phyloP scores from a whole-genome alignment of 805 yeast genomes.

The Candida anglica region DNA sequence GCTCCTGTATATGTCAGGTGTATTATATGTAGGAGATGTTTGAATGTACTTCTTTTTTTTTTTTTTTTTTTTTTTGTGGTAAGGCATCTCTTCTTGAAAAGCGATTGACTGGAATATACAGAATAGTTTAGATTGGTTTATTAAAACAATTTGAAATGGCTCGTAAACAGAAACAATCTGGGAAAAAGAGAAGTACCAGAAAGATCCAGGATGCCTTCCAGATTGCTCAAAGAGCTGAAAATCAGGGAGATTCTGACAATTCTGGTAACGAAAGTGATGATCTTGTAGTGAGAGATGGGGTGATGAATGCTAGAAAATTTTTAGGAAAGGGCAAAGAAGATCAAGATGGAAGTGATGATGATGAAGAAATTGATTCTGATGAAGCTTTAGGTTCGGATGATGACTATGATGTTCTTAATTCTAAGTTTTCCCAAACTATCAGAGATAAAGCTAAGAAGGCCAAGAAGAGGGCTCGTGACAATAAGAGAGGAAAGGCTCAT shows the following conservation, averaged over 20 bases:
- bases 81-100: background rate
- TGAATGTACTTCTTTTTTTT: too few relatives aligned
- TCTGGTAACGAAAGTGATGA: constrained; percentile 19
- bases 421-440: constrained; percentile 65
- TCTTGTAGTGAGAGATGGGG: constrained; percentile 29
- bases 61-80: constrained; percentile 1
- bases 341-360: constrained; percentile 32
- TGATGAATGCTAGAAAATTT: constrained; percentile 38
- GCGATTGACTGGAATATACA: too few relatives aligned
- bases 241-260: constrained; percentile 12
- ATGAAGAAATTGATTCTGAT: constrained; percentile 77
- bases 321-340: constrained; percentile 22
- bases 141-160: too few relatives aligned
- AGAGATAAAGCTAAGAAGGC: constrained; percentile 48
- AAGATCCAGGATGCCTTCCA: constrained; percentile 42
- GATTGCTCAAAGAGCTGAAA: constrained; percentile 38
- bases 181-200: constrained; percentile 31
- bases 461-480: constrained; percentile 26
- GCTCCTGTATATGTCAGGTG: too few relatives aligned
- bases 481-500: constrained; percentile 21
- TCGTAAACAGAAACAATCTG: constrained; percentile 7
- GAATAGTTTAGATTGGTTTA: background rate
- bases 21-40: too few relatives aligned
- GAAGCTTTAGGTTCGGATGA: constrained; percentile 86
- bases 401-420: constrained; percentile 57